A percentile compares a stretch with the other conserved stretches of the same genome.
These are phyloP conservation scores for Williopsis jadinii DNA, from an alignment of 1,139 yeast genomes.

Conservation along the genomic window DNA sequence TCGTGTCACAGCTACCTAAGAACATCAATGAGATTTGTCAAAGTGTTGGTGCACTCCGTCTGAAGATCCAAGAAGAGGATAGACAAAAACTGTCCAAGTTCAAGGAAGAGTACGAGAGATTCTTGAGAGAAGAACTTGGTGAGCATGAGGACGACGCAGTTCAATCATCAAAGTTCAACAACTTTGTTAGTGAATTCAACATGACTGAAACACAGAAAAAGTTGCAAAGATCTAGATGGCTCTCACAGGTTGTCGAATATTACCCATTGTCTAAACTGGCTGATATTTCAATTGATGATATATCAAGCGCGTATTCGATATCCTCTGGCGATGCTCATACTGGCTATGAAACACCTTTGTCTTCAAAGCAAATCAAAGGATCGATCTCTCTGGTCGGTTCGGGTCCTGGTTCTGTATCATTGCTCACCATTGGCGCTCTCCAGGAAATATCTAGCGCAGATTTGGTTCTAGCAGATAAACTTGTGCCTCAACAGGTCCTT, in stretches of 20 bases:
- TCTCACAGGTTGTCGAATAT: constrained; percentile 86
- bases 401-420: constrained; percentile 87
- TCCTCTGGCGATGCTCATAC: background rate
- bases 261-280: constrained; percentile 69
- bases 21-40: constrained; percentile 65
- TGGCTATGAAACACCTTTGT: background rate
- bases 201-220: constrained; percentile 47
- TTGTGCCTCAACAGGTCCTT: constrained; percentile 84
- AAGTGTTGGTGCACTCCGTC: constrained; percentile 62
- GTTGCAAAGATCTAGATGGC: constrained; percentile 69
- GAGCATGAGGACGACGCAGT: constrained; percentile 73
- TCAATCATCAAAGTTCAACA: constrained; percentile 50
- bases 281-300: constrained; percentile 47
- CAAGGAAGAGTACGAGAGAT: constrained; percentile 15
- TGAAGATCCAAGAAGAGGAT: constrained; percentile 50
- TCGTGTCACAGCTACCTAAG: constrained; percentile 57
- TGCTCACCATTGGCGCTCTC: constrained; percentile 80
- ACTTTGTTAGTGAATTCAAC: constrained; percentile 54
- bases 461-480: constrained; percentile 78
- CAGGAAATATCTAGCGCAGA: constrained; percentile 80
- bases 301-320: constrained; percentile 35
- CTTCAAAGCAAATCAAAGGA: constrained; percentile 31
- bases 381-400: constrained; percentile 78
- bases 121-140: constrained; percentile 24
- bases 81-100: constrained; percentile 21